A percentile compares a stretch with the other conserved stretches of the same genome.
Evolutionary conservation across 2,329 filamentous ascomycete genomes (phyloP).

Genomic region (Verticillium longisporum): DNA sequence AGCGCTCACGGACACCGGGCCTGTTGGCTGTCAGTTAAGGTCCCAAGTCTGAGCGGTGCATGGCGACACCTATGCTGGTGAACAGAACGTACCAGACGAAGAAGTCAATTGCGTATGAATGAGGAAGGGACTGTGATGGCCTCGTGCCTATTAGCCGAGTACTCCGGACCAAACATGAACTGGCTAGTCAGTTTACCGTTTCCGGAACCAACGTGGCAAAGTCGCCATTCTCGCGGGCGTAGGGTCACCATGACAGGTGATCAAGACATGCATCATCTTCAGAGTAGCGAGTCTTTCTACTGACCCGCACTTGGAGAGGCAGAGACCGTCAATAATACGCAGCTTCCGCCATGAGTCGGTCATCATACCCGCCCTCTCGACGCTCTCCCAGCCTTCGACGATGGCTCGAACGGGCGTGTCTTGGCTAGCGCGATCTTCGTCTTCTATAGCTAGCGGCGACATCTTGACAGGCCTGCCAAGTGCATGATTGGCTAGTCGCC

Average conservation of each 20-base stretch:
- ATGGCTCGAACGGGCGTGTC: constrained; percentile 17
- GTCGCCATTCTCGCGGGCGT: constrained; percentile 9
- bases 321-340: constrained; percentile 13
- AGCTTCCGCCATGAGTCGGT: constrained; percentile 17
- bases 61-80: not conserved
- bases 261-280: constrained; percentile 15
- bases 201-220: constrained; percentile 17
- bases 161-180: not conserved
- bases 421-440: constrained; percentile 15
- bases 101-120: constrained; percentile 21
- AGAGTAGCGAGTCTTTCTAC: constrained; percentile 15
- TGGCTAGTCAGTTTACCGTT: constrained; percentile 10
- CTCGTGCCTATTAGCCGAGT: constrained; percentile 6
- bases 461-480: constrained; percentile 11
- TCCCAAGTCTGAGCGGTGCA: not conserved
- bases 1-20: constrained; percentile 19
- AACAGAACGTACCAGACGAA: constrained; percentile 17
- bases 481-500: constrained; percentile 14
- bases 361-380: constrained; percentile 16
- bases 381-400: constrained; percentile 18
- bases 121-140: constrained; percentile 17
- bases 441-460: not conserved
- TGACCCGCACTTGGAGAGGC: constrained; percentile 11
- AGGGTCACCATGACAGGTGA: constrained; percentile 18
- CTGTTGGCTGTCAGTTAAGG: constrained; percentile 4